These are phyloP conservation scores for Spizellomyces sp. DNA, from an alignment of 192 early-diverging fungal species.

Conservation along the genomic window DNA sequence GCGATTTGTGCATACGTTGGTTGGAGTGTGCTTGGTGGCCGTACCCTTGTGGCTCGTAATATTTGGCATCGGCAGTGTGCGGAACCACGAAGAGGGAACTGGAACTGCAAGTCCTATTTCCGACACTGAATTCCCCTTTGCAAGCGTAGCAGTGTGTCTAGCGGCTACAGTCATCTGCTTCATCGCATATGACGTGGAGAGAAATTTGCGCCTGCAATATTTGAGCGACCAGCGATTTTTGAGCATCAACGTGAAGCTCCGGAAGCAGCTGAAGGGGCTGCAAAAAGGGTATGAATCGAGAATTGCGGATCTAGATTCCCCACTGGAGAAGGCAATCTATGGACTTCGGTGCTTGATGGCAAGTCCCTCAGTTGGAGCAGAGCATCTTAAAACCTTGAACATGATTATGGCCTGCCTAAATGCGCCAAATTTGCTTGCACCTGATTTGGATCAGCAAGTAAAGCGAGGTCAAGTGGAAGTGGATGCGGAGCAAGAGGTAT, in stretches of 20 bases:
- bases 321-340: slow-evolving; percentile 57
- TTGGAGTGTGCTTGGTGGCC: slow-evolving; percentile 33
- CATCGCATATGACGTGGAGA: slow-evolving; percentile 51
- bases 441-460: slow-evolving; percentile 56
- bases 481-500: slow-evolving; percentile 49
- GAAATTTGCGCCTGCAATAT: slow-evolving; percentile 49
- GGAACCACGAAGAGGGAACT: slow-evolving; percentile 5
- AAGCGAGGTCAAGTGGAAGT: slow-evolving; percentile 53
- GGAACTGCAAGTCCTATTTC: neutral
- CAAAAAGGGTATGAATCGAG: slow-evolving; percentile 38
- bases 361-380: slow-evolving; percentile 32
- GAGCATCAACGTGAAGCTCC: slow-evolving; percentile 47
- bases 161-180: slow-evolving; percentile 41
- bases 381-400: slow-evolving; percentile 45
- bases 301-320: slow-evolving; percentile 58
- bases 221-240: slow-evolving; percentile 49
- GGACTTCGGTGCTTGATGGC: slow-evolving; percentile 47
- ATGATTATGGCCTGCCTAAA: slow-evolving; percentile 52
- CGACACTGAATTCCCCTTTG: slow-evolving; percentile 29
- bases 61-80: slow-evolving; percentile 23
- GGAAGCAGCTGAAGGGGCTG: slow-evolving; percentile 50
- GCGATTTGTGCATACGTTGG: slow-evolving; percentile 45
- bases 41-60: slow-evolving; percentile 45
- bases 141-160: slow-evolving; percentile 39
- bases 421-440: slow-evolving; percentile 51